These are phyloP conservation scores for Gracilaria vermiculophylla DNA, from an alignment of 23 red algal species.

Conservation along the genomic window DNA sequence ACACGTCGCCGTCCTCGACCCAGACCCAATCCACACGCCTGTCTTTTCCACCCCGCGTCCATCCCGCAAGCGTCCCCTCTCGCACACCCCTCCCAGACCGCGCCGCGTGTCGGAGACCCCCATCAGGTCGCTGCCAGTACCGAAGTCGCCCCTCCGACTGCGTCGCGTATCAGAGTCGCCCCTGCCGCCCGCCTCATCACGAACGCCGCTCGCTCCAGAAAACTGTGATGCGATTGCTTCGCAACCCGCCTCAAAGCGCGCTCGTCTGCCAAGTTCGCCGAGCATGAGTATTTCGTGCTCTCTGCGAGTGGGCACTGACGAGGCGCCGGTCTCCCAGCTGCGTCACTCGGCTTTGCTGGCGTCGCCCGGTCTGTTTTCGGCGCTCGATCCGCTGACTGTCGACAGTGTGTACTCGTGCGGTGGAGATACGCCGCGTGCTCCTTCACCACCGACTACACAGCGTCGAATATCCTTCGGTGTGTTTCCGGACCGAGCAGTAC, in stretches of 20 bases:
- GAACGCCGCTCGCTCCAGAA: background rate
- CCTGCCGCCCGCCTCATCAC: background rate
- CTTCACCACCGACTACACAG: background rate
- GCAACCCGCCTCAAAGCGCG: background rate
- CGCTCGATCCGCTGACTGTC: background rate
- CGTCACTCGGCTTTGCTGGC: background rate
- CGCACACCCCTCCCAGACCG: background rate
- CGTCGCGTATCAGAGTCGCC: conserved; percentile 17
- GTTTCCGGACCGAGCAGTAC: background rate
- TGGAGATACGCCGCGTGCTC: background rate
- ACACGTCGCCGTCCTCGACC: background rate
- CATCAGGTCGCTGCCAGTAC: background rate
- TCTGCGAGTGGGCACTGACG: background rate
- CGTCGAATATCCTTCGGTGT: conserved; percentile 9
- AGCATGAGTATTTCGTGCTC: background rate
- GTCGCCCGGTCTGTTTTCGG: conserved; percentile 22
- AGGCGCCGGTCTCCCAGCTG: background rate
- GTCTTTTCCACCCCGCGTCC: conserved; percentile 4
- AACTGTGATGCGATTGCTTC: background rate
- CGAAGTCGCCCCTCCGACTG: background rate
- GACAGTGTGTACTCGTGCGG: background rate
- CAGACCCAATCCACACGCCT: background rate
- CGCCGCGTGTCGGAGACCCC: background rate
- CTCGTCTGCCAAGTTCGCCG: background rate
- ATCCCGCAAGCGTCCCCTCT: background rate